phyloP scores from a whole-genome alignment of 108 stramenopile genomes.

The Nitzschia sp. region DNA sequence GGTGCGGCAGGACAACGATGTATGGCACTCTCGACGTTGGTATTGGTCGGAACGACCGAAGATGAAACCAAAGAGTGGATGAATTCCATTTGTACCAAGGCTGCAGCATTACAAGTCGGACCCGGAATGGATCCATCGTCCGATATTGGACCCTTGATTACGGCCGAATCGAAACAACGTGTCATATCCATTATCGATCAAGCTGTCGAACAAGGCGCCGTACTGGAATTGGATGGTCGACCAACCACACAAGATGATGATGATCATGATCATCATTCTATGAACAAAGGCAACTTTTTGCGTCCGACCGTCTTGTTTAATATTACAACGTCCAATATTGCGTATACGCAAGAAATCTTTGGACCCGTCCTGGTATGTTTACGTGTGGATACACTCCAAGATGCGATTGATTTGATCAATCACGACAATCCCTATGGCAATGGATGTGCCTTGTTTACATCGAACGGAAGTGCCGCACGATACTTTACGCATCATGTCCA shows the following conservation, averaged over 20 bases:
- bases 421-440: slow-evolving; percentile 92
- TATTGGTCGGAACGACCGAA: slow-evolving; percentile 73
- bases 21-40: slow-evolving; percentile 86
- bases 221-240: slow-evolving; percentile 86
- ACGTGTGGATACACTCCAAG: slow-evolving; percentile 80
- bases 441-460: slow-evolving; percentile 90
- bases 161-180: slow-evolving; percentile 65
- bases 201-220: slow-evolving; percentile 82
- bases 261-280: no score
- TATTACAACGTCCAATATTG: slow-evolving; percentile 46
- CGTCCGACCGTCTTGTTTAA: slow-evolving; percentile 83
- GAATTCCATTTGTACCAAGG: slow-evolving; percentile 56
- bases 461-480: slow-evolving; percentile 85
- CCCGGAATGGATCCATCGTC: slow-evolving; percentile 76
- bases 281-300: slow-evolving; percentile 80
- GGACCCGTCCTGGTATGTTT: slow-evolving; percentile 89
- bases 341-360: slow-evolving; percentile 95
- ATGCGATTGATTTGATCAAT: slow-evolving; percentile 88
- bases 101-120: slow-evolving; percentile 74
- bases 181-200: slow-evolving; percentile 70
- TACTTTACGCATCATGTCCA: slow-evolving; percentile 89
- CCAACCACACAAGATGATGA: slow-evolving; percentile 52
- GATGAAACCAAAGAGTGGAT: slow-evolving; percentile 50
- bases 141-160: slow-evolving; percentile 93
- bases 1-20: slow-evolving; percentile 97